Evolutionary conservation across 1,284 basidiomycete genomes (phyloP).

Genomic region (Xanthoconium separans): DNA sequence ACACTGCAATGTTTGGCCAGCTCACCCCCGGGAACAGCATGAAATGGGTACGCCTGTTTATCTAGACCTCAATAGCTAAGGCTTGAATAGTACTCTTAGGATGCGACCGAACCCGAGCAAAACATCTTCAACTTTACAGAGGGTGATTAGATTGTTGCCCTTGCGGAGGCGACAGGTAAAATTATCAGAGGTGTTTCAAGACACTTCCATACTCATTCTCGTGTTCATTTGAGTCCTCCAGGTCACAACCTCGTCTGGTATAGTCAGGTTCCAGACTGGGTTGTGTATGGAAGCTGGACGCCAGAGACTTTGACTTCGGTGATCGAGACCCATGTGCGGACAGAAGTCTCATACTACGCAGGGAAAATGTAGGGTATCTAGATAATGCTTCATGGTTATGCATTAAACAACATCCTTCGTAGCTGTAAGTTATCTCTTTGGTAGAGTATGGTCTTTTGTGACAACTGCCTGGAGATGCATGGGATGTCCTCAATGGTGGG

Average conservation of each 20-base stretch:
- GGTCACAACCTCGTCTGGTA: slow-evolving; percentile 25
- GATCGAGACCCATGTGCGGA: slow-evolving; percentile 18
- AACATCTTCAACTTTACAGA: slow-evolving; percentile 28
- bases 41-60: slow-evolving; percentile 19
- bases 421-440: slow-evolving; percentile 14
- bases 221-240: background rate
- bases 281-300: slow-evolving; percentile 18
- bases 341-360: slow-evolving; percentile 16
- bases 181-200: slow-evolving; percentile 16
- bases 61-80: background rate
- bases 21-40: slow-evolving; percentile 25
- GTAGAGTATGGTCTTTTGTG: background rate
- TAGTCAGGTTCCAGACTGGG: slow-evolving; percentile 20
- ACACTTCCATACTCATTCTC: background rate
- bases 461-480: slow-evolving; percentile 13
- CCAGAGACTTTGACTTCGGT: slow-evolving; percentile 16
- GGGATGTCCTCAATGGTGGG: slow-evolving; percentile 26
- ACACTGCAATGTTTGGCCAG: slow-evolving; percentile 16
- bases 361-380: slow-evolving; percentile 13
- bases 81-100: slow-evolving; percentile 5
- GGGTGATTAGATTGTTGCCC: slow-evolving; percentile 26
- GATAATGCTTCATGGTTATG: background rate
- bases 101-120: slow-evolving; percentile 22
- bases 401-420: background rate
- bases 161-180: slow-evolving; percentile 25